Percentiles rank a stretch among this genome's conserved stretches.
Evolutionary conservation across 176 grass and related monocot genomes (phyloP).

Genomic region (Aegilops umbellulata): DNA sequence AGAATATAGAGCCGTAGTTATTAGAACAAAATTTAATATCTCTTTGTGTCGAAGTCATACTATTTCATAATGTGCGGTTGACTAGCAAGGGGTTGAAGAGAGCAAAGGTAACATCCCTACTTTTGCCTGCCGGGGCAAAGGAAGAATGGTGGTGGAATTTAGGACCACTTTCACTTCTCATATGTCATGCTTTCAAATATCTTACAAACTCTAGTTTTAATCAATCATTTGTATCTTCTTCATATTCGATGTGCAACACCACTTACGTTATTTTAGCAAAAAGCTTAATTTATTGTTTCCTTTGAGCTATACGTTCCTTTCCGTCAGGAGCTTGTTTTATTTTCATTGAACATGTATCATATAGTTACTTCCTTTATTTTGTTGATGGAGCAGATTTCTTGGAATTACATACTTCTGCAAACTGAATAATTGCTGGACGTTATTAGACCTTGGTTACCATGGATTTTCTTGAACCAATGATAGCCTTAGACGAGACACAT

Average conservation of each 20-base stretch:
- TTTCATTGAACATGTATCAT: background rate
- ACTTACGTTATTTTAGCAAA: background rate
- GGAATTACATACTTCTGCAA: background rate
- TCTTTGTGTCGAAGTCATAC: background rate
- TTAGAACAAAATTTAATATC: background rate
- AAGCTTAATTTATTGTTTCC: background rate
- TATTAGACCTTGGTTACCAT: constrained; percentile 24
- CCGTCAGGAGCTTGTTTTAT: background rate
- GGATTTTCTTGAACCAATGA: constrained; percentile 49
- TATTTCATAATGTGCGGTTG: background rate
- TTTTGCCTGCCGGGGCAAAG: background rate
- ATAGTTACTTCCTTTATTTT: background rate
- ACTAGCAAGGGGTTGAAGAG: background rate
- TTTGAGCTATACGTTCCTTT: background rate
- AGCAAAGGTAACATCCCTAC: background rate
- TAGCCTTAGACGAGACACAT: constrained; percentile 46
- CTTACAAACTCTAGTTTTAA: background rate
- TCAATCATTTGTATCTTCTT: background rate
- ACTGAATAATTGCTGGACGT: background rate
- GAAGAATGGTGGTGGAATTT: background rate
- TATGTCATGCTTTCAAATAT: background rate
- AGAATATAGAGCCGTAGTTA: background rate
- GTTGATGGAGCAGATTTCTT: constrained; percentile 2
- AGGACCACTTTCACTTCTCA: background rate
- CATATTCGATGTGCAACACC: background rate